Evolutionary conservation across 2,329 filamentous ascomycete genomes (phyloP).

Genomic region (Nigrograna mackinnonii): DNA sequence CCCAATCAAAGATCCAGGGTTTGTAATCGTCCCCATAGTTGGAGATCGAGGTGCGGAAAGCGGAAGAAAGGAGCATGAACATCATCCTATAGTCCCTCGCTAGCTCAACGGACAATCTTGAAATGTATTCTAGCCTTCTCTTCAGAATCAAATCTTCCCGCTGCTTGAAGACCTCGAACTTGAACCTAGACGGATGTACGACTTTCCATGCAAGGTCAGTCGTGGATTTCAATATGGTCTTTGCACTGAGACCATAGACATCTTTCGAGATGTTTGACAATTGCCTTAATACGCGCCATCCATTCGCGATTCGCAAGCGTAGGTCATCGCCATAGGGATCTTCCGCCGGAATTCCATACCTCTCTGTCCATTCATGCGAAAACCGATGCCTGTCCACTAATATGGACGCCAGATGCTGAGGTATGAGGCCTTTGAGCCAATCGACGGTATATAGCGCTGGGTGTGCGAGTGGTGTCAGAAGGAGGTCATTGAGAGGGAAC

Average conservation of each 20-base stretch:
- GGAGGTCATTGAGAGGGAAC: slow-evolving; percentile 22
- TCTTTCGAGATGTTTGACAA: slow-evolving; percentile 28
- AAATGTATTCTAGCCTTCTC: slow-evolving; percentile 23
- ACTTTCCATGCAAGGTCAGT: slow-evolving; percentile 15
- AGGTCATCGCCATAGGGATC: slow-evolving; percentile 31
- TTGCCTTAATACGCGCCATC: slow-evolving; percentile 27
- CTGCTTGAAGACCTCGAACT: slow-evolving; percentile 15
- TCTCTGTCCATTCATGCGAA: slow-evolving; percentile 16
- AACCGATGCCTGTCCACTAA: slow-evolving; percentile 32
- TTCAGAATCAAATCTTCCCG: slow-evolving; percentile 23
- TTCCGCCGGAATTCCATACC: slow-evolving; percentile 32
- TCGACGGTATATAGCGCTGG: slow-evolving; percentile 12
- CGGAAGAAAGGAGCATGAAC: slow-evolving; percentile 31
- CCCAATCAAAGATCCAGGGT: slow-evolving; percentile 32
- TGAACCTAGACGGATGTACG: slow-evolving; percentile 18
- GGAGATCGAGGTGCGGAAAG: slow-evolving; percentile 27
- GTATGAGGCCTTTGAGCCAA: slow-evolving; percentile 31
- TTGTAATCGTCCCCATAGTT: slow-evolving; percentile 26
- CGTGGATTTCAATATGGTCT: slow-evolving; percentile 11
- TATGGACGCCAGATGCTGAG: slow-evolving; percentile 30
- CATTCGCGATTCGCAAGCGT: slow-evolving; percentile 28
- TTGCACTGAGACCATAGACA: slow-evolving; percentile 13
- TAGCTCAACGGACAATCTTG: slow-evolving; percentile 13
- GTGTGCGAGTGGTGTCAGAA: slow-evolving; percentile 13
- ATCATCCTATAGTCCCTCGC: slow-evolving; percentile 34